Evolutionary conservation across 2,329 filamentous ascomycete genomes (phyloP), one percentile per base, ranked within the genome.

Genomic region (Nemania sp.): DNA sequence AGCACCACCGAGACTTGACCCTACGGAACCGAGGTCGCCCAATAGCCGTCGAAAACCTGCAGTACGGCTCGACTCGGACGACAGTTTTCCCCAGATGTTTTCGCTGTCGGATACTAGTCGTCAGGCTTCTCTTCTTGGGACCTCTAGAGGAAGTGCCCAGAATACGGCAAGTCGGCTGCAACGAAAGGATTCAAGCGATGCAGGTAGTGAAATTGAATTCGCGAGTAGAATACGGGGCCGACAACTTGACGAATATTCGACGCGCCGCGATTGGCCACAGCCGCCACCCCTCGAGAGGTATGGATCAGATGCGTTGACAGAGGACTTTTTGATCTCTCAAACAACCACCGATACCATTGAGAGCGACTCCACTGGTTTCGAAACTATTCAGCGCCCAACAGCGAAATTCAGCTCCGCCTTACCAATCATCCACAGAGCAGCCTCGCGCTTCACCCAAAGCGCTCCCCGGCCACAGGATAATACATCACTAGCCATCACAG

Each of bases 41-140:
- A 69, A 62, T 37, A 68, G 47, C 30, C 64, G 51, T 26, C 64
- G 66, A 56, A 66, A 58, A 23, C 52, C 65, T 1, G 67, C 71
- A 14, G 31, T 66, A 2, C 73, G 82, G 3, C 77, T 83, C 40
- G 78, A 84, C 63, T 86, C 83, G 0, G 77, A 79, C 6, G 82
- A 84, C 41, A 84, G 81, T 60, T 81, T 82, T 49, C 72, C 67
- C 7, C 79, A 82, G 46, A 77, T 85, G 67, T 85, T 86, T 60
- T 83, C 80, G 14, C 75, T 81, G 3, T 84, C 83, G 0, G 77
- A 78, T 53, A 73, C 73, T 1, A 74, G 77, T 15, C 73, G 73
- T 12, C 70, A 73, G 43, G 59, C 71, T n/a, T 70, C 72, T 0
- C 68, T 69, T 3, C 64, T 75, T 11, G 66, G 73, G 3, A 67